Base-by-base conservation (phyloP, 1,139 yeast species). In the Sugiyamaella paludigena region DNA sequence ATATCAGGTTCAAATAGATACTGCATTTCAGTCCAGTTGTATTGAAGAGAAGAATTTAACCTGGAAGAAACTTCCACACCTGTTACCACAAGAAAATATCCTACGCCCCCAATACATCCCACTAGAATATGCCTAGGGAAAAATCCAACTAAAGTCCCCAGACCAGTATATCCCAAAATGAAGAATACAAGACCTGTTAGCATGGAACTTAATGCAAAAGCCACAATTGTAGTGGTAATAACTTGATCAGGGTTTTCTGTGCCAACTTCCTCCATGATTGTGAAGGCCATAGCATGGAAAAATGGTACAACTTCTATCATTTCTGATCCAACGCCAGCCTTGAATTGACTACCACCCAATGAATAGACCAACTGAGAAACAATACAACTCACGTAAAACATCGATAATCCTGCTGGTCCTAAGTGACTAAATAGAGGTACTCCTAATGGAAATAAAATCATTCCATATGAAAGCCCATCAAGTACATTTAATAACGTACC, bases 261-360 rank as follows among this genome's bases (percentile, higher is more conserved):
- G 1, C 83, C 81, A 64, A 86, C 71, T 27, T 80, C 78, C 4
- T 68, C 66, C 62, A 82, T 71, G 40, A 92, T 83, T 4, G 84
- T 75, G 24, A 79, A 72, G 0, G 98, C 97, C 96, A 92, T 91
- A 2, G 95, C 79, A 63, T 92, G 98, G 73, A 92, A 92, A 66
- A 92, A 92, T 1, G 98, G 98, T 0, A 97, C 95, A 16, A 92
- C 91, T 67, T 92, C 98, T 58, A 92, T 92, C 98, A 92, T 92
- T 70, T 92, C 98, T 3, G 96, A 87, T 0, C 98, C 98, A 44
- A 91, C 83, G 8, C 96, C 96, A 7, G 92, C 79, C 54, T 80
- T 81, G 69, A 92, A 92, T 4, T 88, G 85, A 10, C 96, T 87
- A 1, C 95, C 95, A 15, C 98, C 98, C 28, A 86, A 68, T 0